Conservation (phyloP, 306 rosid genomes). For the Trifolium pratense region DNA sequence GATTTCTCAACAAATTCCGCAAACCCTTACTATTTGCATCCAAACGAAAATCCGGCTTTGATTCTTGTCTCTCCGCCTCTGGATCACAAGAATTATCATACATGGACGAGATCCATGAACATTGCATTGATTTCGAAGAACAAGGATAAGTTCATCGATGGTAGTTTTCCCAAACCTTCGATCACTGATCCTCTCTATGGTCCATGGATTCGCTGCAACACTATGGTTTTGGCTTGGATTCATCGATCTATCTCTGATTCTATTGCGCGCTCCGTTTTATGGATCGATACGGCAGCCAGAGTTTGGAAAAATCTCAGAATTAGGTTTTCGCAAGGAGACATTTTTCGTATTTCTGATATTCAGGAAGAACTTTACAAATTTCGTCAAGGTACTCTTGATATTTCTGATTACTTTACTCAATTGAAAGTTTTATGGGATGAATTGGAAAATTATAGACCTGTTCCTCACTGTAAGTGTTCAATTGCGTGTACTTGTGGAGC, state of each 20-base stretch:
- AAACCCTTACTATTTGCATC: background rate
- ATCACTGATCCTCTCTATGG: background rate
- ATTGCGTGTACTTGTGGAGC: background rate
- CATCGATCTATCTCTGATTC: background rate
- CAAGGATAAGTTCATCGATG: background rate
- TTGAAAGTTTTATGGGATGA: background rate
- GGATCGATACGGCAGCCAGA: background rate
- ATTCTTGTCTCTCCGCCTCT: background rate
- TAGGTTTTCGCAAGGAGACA: background rate
- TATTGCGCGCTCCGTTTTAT: background rate
- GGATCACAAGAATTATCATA: background rate
- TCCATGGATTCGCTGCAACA: background rate
- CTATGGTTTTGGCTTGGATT: background rate
- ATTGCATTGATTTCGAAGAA: no score
- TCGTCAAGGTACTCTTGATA: background rate
- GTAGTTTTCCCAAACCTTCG: background rate
- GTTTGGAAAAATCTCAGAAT: background rate
- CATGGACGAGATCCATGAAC: background rate
- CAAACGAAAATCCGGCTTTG: background rate
- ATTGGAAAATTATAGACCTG: background rate
- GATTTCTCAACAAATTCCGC: background rate
- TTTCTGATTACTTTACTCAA: background rate
- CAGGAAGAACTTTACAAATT: background rate
- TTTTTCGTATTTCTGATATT: background rate
- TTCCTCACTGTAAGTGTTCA: background rate